Base-by-base conservation (phyloP, 2,329 filamentous ascomycete species). In the Balansia obtecta region DNA sequence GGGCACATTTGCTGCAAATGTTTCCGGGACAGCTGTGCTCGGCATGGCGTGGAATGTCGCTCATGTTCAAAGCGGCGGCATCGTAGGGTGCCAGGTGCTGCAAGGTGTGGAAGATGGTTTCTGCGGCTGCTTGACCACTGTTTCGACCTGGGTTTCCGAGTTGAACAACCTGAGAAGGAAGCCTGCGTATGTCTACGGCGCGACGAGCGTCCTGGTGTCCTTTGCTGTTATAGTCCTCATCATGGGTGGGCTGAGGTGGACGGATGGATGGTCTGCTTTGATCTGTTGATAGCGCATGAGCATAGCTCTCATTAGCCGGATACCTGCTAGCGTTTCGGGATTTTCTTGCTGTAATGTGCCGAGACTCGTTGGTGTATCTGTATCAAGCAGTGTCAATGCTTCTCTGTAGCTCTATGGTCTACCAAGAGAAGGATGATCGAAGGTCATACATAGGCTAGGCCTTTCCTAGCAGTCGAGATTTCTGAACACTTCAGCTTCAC, bases 1-100 rank as follows among this genome's bases (percentile, higher is more conserved):
- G 0, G 91, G 91, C 2, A 97, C 91, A 0, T 95, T 96, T 59
- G 68, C 71, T 0, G 88, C 85, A 30, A 97, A 97, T 60, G 72
- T 94, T 4, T 63, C 84, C 13, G 91, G 90, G 4, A 89, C 87
- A 0, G 76, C 76, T 0, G 66, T 95, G 15, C 65, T 94, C 46
- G 89, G 80, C 13, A 82, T 88, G 75, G 77, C 81, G 32, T 95
- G 79, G 71, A 86, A 94, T 60, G 68, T 95, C 47, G 86, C 88
- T 55, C 88, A 88, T 60, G 75, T 74, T 0, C 76, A 73, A 0
- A 55, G 73, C 1, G 76, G 77, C 1, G 76, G 77, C 4, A 62
- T 77, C 1, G 60, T 82, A 0, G 81, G 80, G 0, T 90, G 84
- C 54, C 82, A 86, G 65, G 76, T 86, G 1, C 63, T 87, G 46